These are phyloP conservation scores for Ceratobasidium sp. DNA, from an alignment of 1,284 basidiomycete species.

Conservation along the genomic window DNA sequence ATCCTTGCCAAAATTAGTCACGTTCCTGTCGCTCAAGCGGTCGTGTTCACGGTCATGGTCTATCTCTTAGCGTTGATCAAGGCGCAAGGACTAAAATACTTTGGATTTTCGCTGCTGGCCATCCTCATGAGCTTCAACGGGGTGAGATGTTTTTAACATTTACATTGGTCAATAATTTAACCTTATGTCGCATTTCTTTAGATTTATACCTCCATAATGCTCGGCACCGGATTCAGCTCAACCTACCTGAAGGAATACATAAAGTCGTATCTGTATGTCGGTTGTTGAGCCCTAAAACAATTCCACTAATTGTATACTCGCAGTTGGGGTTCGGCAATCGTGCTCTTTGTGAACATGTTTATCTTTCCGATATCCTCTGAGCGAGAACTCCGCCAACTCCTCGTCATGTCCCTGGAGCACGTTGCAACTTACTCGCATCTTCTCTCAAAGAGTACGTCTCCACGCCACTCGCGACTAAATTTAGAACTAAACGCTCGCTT, in stretches of 20 bases:
- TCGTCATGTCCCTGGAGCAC: constrained; percentile 56
- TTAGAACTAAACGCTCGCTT: constrained; percentile 51
- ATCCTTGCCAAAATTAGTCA: constrained; percentile 55
- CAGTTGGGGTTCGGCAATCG: constrained; percentile 55
- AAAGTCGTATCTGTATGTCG: constrained; percentile 54
- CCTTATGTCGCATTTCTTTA: not conserved
- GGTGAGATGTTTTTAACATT: constrained; percentile 43
- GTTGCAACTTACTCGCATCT: constrained; percentile 42
- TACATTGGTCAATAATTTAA: no score
- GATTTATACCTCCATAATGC: constrained; percentile 41
- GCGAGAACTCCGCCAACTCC: constrained; percentile 55
- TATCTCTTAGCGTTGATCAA: constrained; percentile 54
- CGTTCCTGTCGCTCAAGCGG: constrained; percentile 56
- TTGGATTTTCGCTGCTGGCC: constrained; percentile 54
- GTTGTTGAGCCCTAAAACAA: not conserved
- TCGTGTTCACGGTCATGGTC: constrained; percentile 55
- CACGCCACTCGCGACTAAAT: not conserved
- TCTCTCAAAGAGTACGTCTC: constrained; percentile 23
- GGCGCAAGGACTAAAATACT: constrained; percentile 53
- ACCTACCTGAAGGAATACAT: constrained; percentile 55
- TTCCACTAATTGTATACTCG: not conserved
- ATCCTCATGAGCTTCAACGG: constrained; percentile 51
- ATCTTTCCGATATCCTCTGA: constrained; percentile 56
- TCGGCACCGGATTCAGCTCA: constrained; percentile 51
- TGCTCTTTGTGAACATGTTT: constrained; percentile 56